Base-by-base conservation (phyloP, 495 filamentous ascomycete species). In the Trichocladium antarcticum region DNA sequence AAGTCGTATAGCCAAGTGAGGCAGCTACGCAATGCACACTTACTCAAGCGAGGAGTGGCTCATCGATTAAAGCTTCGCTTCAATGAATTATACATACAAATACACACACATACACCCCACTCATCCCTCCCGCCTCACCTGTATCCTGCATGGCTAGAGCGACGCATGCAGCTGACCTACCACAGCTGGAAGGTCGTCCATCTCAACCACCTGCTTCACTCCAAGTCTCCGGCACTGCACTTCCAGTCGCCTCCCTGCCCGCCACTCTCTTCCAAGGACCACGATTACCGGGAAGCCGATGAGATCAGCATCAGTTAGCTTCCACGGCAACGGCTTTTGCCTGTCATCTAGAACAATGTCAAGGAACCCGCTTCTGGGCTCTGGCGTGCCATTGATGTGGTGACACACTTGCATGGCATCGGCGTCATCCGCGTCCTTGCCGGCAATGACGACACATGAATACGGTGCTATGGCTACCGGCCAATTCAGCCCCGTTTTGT, bases 221-320 rank as follows among this genome's bases (percentile, higher is more conserved):
- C 41, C 49, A 0, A 69, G 68, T 42, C 75, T 73, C 45, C 87
- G 75, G 59, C 87, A 88, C 58, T 94, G 85, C 31, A 96, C 78
- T 57, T 95, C 89, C 37, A 82, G 73, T 17, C 70, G 68, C 41
- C 70, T 69, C 6, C 77, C 70, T 17, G 74, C 70, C 54, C 63
- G 74, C 89, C 89, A 95, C 15, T 68, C 72, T 51, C 77, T 82
- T 3, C 90, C 90, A 31, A 95, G 68, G 14, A 93, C 69, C 1
- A 93, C 67, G 19, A 93, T 74, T 12, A 97, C 66, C 0, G 90
- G 90, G 63, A 89, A 94, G 11, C 90, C 90, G 50, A 95, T 77
- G 43, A 92, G 57, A 60, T 95, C 89, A 2, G 90, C 90, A 66
- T 97, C 90, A 2, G 73, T 78, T 46, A 97, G 67, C 60, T 90